Evolutionary conservation across 106 monocot genomes (phyloP).

Genomic region (Triglochin maritima): DNA sequence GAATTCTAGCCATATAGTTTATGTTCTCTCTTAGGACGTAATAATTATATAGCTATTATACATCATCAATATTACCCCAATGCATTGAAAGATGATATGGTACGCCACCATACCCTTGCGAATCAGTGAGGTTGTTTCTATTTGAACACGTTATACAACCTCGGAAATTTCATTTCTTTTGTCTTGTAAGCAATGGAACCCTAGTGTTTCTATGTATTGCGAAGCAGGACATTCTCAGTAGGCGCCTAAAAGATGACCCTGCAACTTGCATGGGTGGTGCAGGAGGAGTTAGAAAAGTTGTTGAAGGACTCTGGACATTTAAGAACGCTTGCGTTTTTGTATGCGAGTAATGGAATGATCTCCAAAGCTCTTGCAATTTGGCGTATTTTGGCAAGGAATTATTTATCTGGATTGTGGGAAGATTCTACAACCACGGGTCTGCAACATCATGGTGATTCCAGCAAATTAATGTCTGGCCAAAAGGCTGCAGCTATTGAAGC

Average conservation of each 20-base stretch:
- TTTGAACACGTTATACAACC: conserved; percentile 3
- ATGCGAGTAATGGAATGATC: conserved; percentile 92
- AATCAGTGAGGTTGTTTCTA: no score
- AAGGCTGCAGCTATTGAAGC: conserved; percentile 76
- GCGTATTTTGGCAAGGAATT: conserved; percentile 76
- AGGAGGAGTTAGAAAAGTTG: conserved; percentile 96
- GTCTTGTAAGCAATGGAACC: conserved; percentile 30
- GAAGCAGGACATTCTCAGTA: conserved; percentile 33
- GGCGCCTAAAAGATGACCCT: conserved; percentile 47
- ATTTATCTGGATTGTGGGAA: conserved; percentile 71
- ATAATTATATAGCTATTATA: not conserved
- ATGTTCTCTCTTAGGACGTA: not conserved
- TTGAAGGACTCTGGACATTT: conserved; percentile 92
- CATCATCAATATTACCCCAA: no score
- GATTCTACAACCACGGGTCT: conserved; percentile 17
- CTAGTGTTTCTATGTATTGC: conserved; percentile 30
- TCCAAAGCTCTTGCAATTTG: conserved; percentile 86
- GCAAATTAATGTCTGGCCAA: conserved; percentile 27
- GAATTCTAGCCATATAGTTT: conserved; percentile 17
- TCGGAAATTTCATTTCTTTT: conserved; percentile 22
- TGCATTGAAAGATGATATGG: no score
- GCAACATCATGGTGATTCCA: conserved; percentile 13
- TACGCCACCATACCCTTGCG: no score
- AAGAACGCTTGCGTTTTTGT: conserved; percentile 95
- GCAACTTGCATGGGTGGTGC: conserved; percentile 55